Evolutionary conservation across 2,329 filamentous ascomycete species (phyloP).

Genomic region (Colletotrichum cuscutae): DNA sequence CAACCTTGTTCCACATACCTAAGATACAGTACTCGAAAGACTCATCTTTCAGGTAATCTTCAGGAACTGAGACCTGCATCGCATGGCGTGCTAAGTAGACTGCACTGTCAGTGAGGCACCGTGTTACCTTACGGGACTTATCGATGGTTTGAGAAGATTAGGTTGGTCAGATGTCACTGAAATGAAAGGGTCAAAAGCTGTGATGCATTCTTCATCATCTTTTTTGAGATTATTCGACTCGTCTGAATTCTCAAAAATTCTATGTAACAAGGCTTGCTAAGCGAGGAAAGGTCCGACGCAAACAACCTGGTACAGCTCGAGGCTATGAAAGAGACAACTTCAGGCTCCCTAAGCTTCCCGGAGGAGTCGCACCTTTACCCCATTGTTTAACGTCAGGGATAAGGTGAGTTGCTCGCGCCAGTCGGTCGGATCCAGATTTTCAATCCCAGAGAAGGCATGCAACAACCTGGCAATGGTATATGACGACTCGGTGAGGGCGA

Average conservation of each 20-base stretch:
- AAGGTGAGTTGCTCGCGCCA: constrained; percentile 31
- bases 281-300: not conserved
- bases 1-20: not conserved
- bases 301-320: not conserved
- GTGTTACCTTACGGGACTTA: not conserved
- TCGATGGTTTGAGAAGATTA: not conserved
- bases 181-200: not conserved
- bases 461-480: constrained; percentile 42
- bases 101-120: not conserved
- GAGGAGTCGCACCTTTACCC: constrained; percentile 22
- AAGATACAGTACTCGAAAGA: not conserved
- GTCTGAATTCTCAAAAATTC: not conserved
- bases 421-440: constrained; percentile 16
- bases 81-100: not conserved
- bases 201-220: not conserved
- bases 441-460: constrained; percentile 35
- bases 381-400: constrained; percentile 26
- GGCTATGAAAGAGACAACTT: not conserved
- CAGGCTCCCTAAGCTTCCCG: constrained; percentile 1
- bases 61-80: not conserved
- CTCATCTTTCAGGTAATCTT: not conserved
- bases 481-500: constrained; percentile 38
- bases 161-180: not conserved
- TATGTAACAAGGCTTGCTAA: not conserved
- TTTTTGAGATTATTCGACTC: not conserved